Percentiles rank a stretch among this genome's conserved stretches.
phyloP scores from a whole-genome alignment of 1,139 yeast genomes.

The Komagataea norvegica region DNA sequence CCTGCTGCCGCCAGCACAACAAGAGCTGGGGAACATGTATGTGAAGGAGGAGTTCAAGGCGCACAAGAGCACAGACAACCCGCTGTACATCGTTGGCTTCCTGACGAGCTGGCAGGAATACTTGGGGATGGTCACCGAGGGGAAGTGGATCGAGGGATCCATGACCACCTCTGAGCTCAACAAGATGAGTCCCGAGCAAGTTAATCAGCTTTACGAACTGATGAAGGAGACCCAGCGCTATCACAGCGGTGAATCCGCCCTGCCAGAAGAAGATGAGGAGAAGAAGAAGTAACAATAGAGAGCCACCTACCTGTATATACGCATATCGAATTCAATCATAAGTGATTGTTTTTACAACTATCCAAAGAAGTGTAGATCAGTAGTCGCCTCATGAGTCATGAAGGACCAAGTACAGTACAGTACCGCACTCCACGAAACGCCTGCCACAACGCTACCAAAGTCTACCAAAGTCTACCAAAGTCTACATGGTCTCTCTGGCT shows the following conservation, averaged over 20 bases:
- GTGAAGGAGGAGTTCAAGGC: constrained; percentile 86
- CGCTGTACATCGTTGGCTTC: constrained; percentile 89
- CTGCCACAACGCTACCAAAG: too few relatives aligned
- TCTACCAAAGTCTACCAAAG: too few relatives aligned
- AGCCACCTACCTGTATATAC: not conserved
- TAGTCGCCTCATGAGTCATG: too few relatives aligned
- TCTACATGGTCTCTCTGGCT: too few relatives aligned
- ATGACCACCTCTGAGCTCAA: constrained; percentile 35
- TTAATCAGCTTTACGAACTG: constrained; percentile 73
- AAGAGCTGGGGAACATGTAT: constrained; percentile 82
- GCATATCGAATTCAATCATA: not conserved
- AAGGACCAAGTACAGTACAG: too few relatives aligned
- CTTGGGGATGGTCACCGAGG: constrained; percentile 64
- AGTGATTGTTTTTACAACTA: too few relatives aligned
- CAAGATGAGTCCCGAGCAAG: constrained; percentile 54
- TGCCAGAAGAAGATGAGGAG: constrained; percentile 2
- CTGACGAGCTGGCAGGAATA: constrained; percentile 94
- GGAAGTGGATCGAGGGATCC: constrained; percentile 69
- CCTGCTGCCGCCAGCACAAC: constrained; percentile 58
- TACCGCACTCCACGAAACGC: too few relatives aligned
- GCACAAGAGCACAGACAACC: constrained; percentile 81
- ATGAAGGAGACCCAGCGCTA: constrained; percentile 54
- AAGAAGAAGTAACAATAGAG: constrained; percentile 2
- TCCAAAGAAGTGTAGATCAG: too few relatives aligned
- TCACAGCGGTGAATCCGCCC: constrained; percentile 13